Evolutionary conservation across 345 rosid species (phyloP), one percentile per base, ranked within the genome.

Genomic region (Citrus maxima): DNA sequence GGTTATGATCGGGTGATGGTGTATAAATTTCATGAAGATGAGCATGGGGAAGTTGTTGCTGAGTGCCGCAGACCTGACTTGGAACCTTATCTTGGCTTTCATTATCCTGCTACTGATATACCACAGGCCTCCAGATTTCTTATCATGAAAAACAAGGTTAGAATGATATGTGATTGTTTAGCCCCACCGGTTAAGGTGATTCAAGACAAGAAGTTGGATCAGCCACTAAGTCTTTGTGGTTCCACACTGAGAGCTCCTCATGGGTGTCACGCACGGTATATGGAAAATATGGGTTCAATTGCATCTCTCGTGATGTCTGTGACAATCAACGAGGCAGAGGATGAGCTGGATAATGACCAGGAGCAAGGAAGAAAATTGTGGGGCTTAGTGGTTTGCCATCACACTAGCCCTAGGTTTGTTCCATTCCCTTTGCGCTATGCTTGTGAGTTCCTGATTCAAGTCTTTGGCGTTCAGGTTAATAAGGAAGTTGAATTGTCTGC

Each of bases 351-450:
- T 35, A 78, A 79, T 64, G 86, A 83, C 79, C 85, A 76, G 67
- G 87, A 84, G 79, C 89, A 84, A 27, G 88, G 86, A 35, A 89
- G 85, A 80, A 90, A 84, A 42, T 80, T 91, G 80, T 94, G 97
- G 98, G 98, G 98, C 60, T 85, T 94, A 78, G 97, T 94, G 76
- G 98, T 94, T 82, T 94, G 98, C 87, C 98, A 94, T 84, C 97
- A 92, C 83, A 84, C 88, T 21, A 85, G 85, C 83, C 90, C 95
- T 19, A 87, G 95, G 75, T 88, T 89, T 78, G 93, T 94, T 67
- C 89, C 95, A 4, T 94, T 94, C 81, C 97, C 95, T 4, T 81
- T 92, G 77, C 82, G 98, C 70, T 94, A 92, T 72, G 97, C 98
- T 6, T 94, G 98, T 73, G 98, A 94, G 42, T 91, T 94, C 81